Conservation (phyloP, 768 basidiomycete genomes). For the Hericium coralloides region DNA sequence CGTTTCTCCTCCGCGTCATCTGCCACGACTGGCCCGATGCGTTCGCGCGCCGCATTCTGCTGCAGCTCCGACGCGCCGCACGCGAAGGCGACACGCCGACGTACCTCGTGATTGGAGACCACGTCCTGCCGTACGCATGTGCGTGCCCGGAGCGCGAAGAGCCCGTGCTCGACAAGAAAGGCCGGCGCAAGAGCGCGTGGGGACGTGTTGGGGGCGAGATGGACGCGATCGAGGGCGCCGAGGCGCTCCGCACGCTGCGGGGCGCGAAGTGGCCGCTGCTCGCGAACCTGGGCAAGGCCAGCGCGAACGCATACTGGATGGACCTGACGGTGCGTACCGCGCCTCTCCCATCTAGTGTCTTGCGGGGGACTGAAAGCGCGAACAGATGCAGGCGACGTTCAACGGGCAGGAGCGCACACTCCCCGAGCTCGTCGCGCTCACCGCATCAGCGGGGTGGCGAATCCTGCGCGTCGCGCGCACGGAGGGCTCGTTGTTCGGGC, state of each 20-base stretch:
- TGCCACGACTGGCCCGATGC: slow-evolving; percentile 76
- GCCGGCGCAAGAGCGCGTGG: not conserved
- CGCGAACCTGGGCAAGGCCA: slow-evolving; percentile 67
- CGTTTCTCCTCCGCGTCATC: slow-evolving; percentile 63
- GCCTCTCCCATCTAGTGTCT: not conserved
- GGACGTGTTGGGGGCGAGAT: not conserved
- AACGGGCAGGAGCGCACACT: slow-evolving; percentile 62
- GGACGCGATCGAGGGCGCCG: slow-evolving; percentile 23
- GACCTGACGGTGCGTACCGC: slow-evolving; percentile 46
- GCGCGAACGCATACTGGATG: slow-evolving; percentile 59
- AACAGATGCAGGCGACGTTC: slow-evolving; percentile 59
- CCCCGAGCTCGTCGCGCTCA: slow-evolving; percentile 45
- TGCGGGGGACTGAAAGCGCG: too few relatives aligned
- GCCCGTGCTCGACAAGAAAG: not conserved
- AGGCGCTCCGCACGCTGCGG: slow-evolving; percentile 43
- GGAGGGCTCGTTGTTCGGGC: slow-evolving; percentile 59
- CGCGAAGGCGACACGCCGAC: slow-evolving; percentile 26
- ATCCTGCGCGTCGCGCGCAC: slow-evolving; percentile 44
- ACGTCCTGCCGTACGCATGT: slow-evolving; percentile 62
- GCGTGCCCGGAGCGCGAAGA: slow-evolving; percentile 18
- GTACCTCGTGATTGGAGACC: slow-evolving; percentile 61
- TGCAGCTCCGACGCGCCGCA: slow-evolving; percentile 34
- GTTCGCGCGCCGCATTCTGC: slow-evolving; percentile 33
- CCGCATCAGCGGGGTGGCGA: slow-evolving; percentile 53
- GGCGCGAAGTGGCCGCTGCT: slow-evolving; percentile 54